Evolutionary conservation across 106 monocot genomes (phyloP), one percentile per base, ranked within the genome.

Genomic region (Dioscorea dumetorum): DNA sequence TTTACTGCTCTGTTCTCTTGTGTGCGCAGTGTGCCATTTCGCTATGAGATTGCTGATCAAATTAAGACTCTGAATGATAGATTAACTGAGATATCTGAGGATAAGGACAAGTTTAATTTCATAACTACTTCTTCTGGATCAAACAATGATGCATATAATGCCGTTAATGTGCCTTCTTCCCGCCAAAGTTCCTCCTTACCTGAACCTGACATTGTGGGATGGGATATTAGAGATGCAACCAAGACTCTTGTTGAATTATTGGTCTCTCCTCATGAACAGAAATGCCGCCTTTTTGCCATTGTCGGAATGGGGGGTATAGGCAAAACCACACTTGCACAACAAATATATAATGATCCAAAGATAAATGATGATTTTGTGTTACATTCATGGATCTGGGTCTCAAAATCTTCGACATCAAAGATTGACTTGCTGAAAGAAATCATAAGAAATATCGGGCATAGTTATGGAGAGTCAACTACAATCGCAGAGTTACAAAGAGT

Each of bases 321-420:
- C 49, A 67, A 67, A n/a, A 67, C 66, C 22, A 67, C 66, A 11
- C 66, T 67, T 19, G 66, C 66, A 8, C 49, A 67, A 22, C 22
- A 50, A n/a, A 51, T 67, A 5, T 67, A 22, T 22, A 50, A 67
- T 22, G 23, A 67, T 19, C 13, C 49, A 6, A 20, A 16, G 20
- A 49, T 67, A 9, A 21, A 67, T 12, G 50, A 12, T 23, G 8
- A 50, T 50, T 67, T 67, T 24, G 4, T 15, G 8, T 22, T 22
- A 11, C n/a, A 22, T 7, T 12, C 51, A 22, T 67, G 66, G 66
- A 12, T 51, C 14, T 67, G 66, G 22, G 66, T 67, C 5, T 67
- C 66, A 16, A 16, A 16, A 50, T 49, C 49, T 14, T 28, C 28
- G 28, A 20, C 51, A 15, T 20, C 17, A 22, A 50, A 67, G 50